These are phyloP conservation scores for Sextonia rubra DNA, from an alignment of 164 flowering plant genomes.

Conservation along the genomic window DNA sequence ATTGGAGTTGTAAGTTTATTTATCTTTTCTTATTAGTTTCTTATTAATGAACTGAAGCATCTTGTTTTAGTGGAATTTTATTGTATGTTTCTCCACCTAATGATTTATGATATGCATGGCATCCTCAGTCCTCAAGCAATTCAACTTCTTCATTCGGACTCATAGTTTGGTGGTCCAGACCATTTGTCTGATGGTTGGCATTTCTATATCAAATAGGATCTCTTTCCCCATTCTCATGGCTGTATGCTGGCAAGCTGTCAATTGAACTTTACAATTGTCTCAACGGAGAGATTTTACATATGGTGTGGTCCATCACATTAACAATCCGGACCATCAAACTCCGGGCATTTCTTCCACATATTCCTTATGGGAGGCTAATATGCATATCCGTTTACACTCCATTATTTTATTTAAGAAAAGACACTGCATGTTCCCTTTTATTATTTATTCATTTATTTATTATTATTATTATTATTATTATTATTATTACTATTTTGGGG, in stretches of 20 bases:
- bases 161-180: not conserved
- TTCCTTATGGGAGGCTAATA: too few relatives aligned
- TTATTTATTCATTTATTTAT: too few relatives aligned
- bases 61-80: not conserved
- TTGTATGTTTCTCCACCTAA: not conserved
- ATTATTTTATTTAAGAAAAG: too few relatives aligned
- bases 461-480: too few relatives aligned
- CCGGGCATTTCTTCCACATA: not conserved
- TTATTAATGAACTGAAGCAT: not conserved
- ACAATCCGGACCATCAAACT: not conserved
- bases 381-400: too few relatives aligned
- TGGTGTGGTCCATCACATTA: not conserved
- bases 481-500: too few relatives aligned
- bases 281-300: too few relatives aligned
- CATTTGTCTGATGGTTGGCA: not conserved
- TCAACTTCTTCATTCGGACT: not conserved
- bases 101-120: not conserved
- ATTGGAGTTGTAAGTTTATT: conserved; percentile 74
- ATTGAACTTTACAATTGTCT: not conserved
- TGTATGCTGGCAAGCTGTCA: not conserved
- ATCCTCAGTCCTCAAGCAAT: not conserved
- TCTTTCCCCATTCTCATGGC: not conserved
- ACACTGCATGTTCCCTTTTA: too few relatives aligned
- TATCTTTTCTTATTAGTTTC: not conserved
- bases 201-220: not conserved